Percentiles rank a stretch among this genome's conserved stretches.
Evolutionary conservation across 2,329 filamentous ascomycete genomes (phyloP).

Genomic region (Cladophialophora carrionii): DNA sequence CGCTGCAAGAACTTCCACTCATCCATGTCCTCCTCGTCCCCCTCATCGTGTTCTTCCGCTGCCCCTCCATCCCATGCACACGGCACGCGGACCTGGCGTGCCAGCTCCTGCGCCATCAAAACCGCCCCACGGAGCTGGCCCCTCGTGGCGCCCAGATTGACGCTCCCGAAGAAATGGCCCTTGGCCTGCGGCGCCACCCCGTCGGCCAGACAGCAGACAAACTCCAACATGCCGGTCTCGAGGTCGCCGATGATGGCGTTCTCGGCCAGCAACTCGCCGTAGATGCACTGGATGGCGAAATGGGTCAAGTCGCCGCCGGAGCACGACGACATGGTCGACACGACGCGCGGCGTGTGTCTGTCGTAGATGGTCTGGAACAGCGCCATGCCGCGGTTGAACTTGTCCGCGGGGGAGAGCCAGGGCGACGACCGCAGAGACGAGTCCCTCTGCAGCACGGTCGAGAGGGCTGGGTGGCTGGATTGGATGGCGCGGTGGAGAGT

Average conservation of each 20-base stretch:
- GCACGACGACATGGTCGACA: constrained; percentile 37
- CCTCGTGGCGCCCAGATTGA: constrained; percentile 38
- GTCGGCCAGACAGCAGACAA: constrained; percentile 41
- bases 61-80: constrained; percentile 18
- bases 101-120: constrained; percentile 36
- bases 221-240: constrained; percentile 41
- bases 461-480: constrained; percentile 29
- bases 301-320: constrained; percentile 41
- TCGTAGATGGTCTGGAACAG: constrained; percentile 41
- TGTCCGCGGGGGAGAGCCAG: constrained; percentile 26
- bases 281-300: constrained; percentile 40
- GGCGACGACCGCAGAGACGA: constrained; percentile 32
- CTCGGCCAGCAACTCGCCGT: constrained; percentile 41
- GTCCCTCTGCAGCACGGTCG: constrained; percentile 29
- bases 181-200: constrained; percentile 40
- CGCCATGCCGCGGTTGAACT: constrained; percentile 38
- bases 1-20: constrained; percentile 24
- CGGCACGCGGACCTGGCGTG: constrained; percentile 28
- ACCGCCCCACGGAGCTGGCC: constrained; percentile 34
- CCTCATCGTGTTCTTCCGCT: not conserved
- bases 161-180: constrained; percentile 41
- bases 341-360: constrained; percentile 39
- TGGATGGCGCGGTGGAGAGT: constrained; percentile 37
- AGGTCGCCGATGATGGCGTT: constrained; percentile 36
- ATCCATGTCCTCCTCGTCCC: not conserved